phyloP scores from a whole-genome alignment of 306 rosid species.

The Vigna trinervia region DNA sequence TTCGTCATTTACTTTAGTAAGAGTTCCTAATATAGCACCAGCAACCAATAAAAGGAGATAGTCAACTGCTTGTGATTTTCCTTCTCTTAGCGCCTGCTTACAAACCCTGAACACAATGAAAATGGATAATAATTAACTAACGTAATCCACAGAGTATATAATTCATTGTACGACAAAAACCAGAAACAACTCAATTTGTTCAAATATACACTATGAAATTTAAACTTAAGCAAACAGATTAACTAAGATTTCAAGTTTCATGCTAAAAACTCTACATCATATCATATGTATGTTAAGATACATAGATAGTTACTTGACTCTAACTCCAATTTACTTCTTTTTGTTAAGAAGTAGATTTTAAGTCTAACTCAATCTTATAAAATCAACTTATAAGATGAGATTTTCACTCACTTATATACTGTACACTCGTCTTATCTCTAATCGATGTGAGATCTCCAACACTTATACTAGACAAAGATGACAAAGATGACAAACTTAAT shows the following conservation, averaged over 20 bases:
- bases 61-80: slow-evolving; percentile 63
- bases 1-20: slow-evolving; percentile 72
- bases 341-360: too few relatives aligned
- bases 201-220: background rate
- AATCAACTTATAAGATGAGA: too few relatives aligned
- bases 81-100: slow-evolving; percentile 85
- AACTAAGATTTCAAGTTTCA: slow-evolving; percentile 35
- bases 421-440: too few relatives aligned
- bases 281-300: slow-evolving; percentile 1
- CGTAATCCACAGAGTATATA: background rate
- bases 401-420: too few relatives aligned
- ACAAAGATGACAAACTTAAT: slow-evolving; percentile 17
- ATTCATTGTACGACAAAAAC: background rate
- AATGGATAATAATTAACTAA: slow-evolving; percentile 30
- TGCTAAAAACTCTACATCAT: background rate
- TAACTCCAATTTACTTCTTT: slow-evolving; percentile 11
- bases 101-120: slow-evolving; percentile 59
- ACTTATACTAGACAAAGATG: slow-evolving; percentile 3
- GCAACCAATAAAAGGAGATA: slow-evolving; percentile 80
- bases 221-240: background rate
- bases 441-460: too few relatives aligned
- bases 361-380: too few relatives aligned
- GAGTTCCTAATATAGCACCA: slow-evolving; percentile 82
- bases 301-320: background rate
- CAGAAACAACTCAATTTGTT: slow-evolving; percentile 1